Conservation (phyloP, 352 stramenopile species). For the Pythium biforme region DNA sequence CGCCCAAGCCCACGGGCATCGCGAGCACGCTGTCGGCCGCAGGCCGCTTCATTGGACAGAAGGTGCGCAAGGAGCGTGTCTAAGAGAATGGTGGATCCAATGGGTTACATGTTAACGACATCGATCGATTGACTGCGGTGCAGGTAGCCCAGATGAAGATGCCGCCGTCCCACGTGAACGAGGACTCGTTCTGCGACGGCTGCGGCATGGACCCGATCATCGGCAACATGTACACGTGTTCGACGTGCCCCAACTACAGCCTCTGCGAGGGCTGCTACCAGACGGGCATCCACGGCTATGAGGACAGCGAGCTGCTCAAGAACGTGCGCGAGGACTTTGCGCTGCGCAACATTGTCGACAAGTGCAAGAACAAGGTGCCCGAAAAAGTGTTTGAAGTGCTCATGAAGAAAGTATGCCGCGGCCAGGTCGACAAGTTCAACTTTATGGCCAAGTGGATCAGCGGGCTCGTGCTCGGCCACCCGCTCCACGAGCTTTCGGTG, state of each 20-base stretch:
- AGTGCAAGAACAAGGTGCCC: constrained; percentile 69
- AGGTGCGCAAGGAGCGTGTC: constrained; percentile 28
- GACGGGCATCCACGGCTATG: constrained; percentile 78
- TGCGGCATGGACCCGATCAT: constrained; percentile 88
- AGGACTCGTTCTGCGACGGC: constrained; percentile 89
- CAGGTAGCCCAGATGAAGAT: constrained; percentile 78
- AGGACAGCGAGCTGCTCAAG: constrained; percentile 73
- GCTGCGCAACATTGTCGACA: constrained; percentile 71
- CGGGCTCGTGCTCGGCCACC: constrained; percentile 66
- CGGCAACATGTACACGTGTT: constrained; percentile 89
- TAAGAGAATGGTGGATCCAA: too few species aligned
- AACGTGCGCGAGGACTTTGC: constrained; percentile 84
- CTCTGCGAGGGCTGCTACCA: constrained; percentile 86
- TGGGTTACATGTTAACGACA: too few species aligned
- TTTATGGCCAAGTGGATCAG: constrained; percentile 87
- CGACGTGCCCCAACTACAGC: constrained; percentile 80
- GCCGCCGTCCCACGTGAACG: constrained; percentile 69
- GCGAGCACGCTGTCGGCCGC: constrained; percentile 67
- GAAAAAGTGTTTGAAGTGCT: constrained; percentile 82
- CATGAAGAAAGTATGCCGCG: constrained; percentile 81
- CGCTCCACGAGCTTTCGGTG: constrained; percentile 64
- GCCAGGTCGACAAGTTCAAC: constrained; percentile 89
- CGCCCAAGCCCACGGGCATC: constrained; percentile 36
- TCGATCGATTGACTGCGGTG: too few species aligned
- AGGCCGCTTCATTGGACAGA: constrained; percentile 73